Evolutionary conservation across 2,329 filamentous ascomycete species (phyloP), one percentile per base, ranked within the genome.

Genomic region (Metarhizium brunneum): DNA sequence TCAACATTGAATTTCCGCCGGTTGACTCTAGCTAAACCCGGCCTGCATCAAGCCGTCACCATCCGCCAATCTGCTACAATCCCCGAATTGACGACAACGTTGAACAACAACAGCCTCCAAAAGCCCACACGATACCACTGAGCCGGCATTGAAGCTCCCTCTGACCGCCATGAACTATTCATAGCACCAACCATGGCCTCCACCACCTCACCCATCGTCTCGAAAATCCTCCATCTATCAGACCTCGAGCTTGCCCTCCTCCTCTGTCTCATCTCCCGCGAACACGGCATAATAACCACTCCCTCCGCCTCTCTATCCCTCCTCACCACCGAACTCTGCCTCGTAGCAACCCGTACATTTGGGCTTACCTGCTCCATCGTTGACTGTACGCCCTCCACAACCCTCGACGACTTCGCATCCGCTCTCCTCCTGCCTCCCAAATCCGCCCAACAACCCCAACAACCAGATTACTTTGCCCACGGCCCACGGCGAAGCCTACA

Each of bases 281-380:
- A 96, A 69, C 92, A 97, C 70, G 96, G 90, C 73, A 84, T 97
- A 63, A 84, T 97, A 65, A 87, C 90, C 70, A 88, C 89, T 16
- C 81, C 85, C 2, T 68, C 74, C 4, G 73, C 81, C 40, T 73
- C 76, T 53, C 72, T 92, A 56, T 78, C 87, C 68, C 80, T 85
- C 60, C 76, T 95, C n/a, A 78, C 85, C 47, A 78, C 83, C 53
- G 90, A 95, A 69, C 75, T 96, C 25, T 80, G 82, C 59, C 73
- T 94, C 66, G 87, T 92, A 54, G 82, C 84, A 57, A 74, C 76
- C 18, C 81, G 82, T 59, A 84, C 85, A 2, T 96, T 96, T 67
- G 84, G 84, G 50, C 79, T 96, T 38, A 78, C 80, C 18, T 84
- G 81, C 63, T 81, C 81, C 54, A 77, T 91, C 43, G 72, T 97